These are phyloP conservation scores for Claviceps humidiphila DNA, from an alignment of 2,329 filamentous ascomycete genomes.

Conservation along the genomic window DNA sequence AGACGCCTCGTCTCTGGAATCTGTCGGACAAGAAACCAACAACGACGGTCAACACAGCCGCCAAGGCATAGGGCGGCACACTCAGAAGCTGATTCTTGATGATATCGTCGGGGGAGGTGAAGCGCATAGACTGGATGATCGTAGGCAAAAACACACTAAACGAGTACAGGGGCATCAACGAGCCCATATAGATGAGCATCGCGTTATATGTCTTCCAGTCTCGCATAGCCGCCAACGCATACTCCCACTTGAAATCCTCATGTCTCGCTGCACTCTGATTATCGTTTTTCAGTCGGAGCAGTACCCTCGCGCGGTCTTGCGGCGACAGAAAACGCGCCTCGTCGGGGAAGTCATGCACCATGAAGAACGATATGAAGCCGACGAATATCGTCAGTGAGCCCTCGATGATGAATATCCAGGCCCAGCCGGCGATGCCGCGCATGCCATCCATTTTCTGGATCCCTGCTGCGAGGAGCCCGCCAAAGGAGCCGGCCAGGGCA, in stretches of 20 bases:
- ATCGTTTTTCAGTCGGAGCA: constrained; percentile 57
- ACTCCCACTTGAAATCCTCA: constrained; percentile 60
- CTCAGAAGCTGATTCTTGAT: constrained; percentile 31
- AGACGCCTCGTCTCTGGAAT: constrained; percentile 58
- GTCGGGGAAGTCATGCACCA: constrained; percentile 73
- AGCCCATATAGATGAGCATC: constrained; percentile 68
- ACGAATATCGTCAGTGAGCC: constrained; percentile 58
- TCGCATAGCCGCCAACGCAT: constrained; percentile 57
- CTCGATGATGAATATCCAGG: constrained; percentile 57
- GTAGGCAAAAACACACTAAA: constrained; percentile 70
- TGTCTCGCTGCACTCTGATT: constrained; percentile 62
- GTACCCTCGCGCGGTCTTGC: constrained; percentile 56
- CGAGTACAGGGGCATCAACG: constrained; percentile 57
- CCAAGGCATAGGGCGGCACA: constrained; percentile 29
- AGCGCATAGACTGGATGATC: constrained; percentile 49
- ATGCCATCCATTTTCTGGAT: constrained; percentile 58
- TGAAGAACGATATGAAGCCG: constrained; percentile 57
- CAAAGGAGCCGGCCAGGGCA: constrained; percentile 65
- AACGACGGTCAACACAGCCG: constrained; percentile 22
- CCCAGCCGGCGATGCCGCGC: constrained; percentile 42
- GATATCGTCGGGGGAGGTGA: constrained; percentile 19
- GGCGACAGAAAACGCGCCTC: constrained; percentile 59
- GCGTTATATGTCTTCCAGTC: constrained; percentile 78
- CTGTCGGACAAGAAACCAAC: constrained; percentile 61
- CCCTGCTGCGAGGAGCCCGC: constrained; percentile 58